Conservation (phyloP, 768 basidiomycete genomes). For the Polyporus arcularius region DNA sequence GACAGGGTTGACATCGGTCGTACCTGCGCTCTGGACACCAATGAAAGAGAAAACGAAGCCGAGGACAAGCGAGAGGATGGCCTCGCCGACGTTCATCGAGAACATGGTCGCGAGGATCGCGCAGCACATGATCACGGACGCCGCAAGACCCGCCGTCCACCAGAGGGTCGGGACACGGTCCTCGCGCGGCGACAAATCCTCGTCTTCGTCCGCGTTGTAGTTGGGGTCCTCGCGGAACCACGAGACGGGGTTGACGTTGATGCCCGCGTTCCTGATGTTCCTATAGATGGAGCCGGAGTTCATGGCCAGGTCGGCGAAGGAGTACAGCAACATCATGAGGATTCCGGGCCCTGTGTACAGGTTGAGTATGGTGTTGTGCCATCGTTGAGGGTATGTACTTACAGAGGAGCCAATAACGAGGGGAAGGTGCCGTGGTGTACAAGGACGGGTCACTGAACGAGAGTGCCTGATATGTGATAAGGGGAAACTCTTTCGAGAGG, state of each 20-base stretch:
- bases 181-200: conserved; percentile 52
- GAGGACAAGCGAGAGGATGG: conserved; percentile 56
- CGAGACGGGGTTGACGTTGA: conserved; percentile 15
- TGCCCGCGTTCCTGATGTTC: conserved; percentile 11
- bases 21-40: conserved; percentile 59
- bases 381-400: not conserved
- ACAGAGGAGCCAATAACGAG: conserved; percentile 27
- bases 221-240: conserved; percentile 23
- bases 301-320: conserved; percentile 53
- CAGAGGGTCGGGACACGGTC: conserved; percentile 58
- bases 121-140: conserved; percentile 50
- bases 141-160: conserved; percentile 54
- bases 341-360: conserved; percentile 49
- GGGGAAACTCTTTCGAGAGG: conserved; percentile 41
- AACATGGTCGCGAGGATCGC: conserved; percentile 56
- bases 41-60: conserved; percentile 71
- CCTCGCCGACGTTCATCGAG: conserved; percentile 59
- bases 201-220: conserved; percentile 40
- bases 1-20: conserved; percentile 64
- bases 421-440: conserved; percentile 35
- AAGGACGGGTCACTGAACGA: conserved; percentile 32
- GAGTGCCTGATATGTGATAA: conserved; percentile 46
- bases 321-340: conserved; percentile 61
- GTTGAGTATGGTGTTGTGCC: not conserved
- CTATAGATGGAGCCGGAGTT: conserved; percentile 38